Base-by-base conservation (phyloP, 2,329 filamentous ascomycete genomes). In the Fusarium pseudocircinatum region DNA sequence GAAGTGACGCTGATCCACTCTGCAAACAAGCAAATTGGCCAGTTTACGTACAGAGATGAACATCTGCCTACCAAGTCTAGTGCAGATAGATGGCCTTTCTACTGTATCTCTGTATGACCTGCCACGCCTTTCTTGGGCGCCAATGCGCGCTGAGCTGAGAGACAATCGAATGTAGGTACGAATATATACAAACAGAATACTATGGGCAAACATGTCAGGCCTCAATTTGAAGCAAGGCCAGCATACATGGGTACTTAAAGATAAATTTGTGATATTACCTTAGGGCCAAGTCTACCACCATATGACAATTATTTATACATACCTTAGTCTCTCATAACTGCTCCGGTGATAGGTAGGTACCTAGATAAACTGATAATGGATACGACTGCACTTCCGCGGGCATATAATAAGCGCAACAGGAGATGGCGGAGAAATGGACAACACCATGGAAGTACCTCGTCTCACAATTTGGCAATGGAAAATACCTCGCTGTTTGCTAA, bases 21-120 rank as follows among this genome's bases (percentile, higher is more conserved):
- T 57, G 42, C 44, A 42, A 52, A 40, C 20, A 46, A 67, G 40
- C 44, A 52, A 63, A 49, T 63, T 54, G 53, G 49, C n/a, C 40
- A 44, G 40, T 63, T 73, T 68, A 63, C 62, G 49, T 71, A 63
- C 58, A 54, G 30, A 44, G 43, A 30, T 62, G 47, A 60, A 50
- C 49, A 47, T 57, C 30, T 43, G 18, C 20, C 46, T 32, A 39
- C 26, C 26, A 22, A n/a, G 52, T 61, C 52, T 69, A 61, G 68
- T 44, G 49, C 28, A 49, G 37, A 58, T 44, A 46, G 37, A 54
- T 44, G 26, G 36, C 24, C 24, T 40, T 54, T 14, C 36, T 39
- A 22, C 43, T 28, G 24, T 46, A 28, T 28, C 34, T 28, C 42
- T 49, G 34, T 44, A 32, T 46, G 50, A 50, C 43, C 64, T 63